Percentiles rank a stretch among this genome's conserved stretches.
phyloP scores from a whole-genome alignment of 1,139 yeast genomes.

The Chernovozyma aurita region DNA sequence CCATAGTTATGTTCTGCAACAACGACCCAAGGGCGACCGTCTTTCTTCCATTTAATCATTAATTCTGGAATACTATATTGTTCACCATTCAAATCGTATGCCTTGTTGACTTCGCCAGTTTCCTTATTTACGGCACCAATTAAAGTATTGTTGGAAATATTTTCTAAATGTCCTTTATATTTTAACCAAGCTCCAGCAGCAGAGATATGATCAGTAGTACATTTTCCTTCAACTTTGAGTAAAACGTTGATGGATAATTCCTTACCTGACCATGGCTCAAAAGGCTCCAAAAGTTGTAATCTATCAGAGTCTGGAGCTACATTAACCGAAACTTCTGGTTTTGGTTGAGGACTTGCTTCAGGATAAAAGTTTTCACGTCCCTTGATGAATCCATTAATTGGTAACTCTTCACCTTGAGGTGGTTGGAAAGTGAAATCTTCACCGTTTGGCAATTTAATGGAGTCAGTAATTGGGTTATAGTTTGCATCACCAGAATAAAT shows the following conservation, averaged over 20 bases:
- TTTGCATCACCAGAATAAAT: conserved; percentile 86
- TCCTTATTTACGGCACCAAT: conserved; percentile 97
- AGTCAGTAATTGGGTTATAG: conserved; percentile 83
- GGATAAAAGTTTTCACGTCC: conserved; percentile 89
- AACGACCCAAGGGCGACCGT: conserved; percentile 83
- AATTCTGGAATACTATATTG: conserved; percentile 85
- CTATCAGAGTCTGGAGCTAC: conserved; percentile 73
- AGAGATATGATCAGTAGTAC: conserved; percentile 97
- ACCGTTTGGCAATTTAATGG: conserved; percentile 64
- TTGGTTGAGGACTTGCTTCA: conserved; percentile 68
- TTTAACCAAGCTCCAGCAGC: conserved; percentile 99
- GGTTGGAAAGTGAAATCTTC: conserved; percentile 67
- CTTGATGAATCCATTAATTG: conserved; percentile 69
- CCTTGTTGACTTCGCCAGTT: conserved; percentile 91
- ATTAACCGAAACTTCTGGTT: conserved; percentile 61
- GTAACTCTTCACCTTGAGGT: conserved; percentile 83
- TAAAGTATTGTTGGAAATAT: conserved; percentile 89
- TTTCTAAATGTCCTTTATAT: conserved; percentile 95
- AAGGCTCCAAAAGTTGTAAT: conserved; percentile 84
- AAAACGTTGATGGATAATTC: conserved; percentile 74
- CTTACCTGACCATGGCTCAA: conserved; percentile 77
- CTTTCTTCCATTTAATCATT: conserved; percentile 92
- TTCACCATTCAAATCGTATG: conserved; percentile 81
- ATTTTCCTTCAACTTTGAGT: conserved; percentile 92
- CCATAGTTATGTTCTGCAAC: conserved; percentile 98